Evolutionary conservation across 306 rosid species (phyloP).

Genomic region (Leucaena leucocephala): DNA sequence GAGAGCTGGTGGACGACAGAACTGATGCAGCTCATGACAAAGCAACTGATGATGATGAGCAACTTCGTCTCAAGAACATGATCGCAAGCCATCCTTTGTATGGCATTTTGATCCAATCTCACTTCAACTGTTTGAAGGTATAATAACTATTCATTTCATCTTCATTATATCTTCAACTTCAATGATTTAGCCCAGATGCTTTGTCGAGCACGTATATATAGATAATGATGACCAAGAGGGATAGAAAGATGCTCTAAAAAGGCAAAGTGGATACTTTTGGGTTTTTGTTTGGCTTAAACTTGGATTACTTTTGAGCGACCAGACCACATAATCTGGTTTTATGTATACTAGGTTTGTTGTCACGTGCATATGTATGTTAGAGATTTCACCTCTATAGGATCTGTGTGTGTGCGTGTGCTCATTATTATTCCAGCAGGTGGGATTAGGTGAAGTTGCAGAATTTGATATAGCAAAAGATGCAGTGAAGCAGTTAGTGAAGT

Average conservation of each 20-base stretch:
- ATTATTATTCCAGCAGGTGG: slow-evolving; percentile 33
- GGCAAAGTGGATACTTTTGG: neutral
- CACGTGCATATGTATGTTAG: neutral
- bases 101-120: slow-evolving; percentile 54
- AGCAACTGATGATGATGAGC: slow-evolving; percentile 31
- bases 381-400: neutral
- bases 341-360: neutral
- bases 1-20: slow-evolving; percentile 1
- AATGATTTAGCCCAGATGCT: too few relatives aligned
- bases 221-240: neutral
- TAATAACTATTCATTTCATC: slow-evolving; percentile 9
- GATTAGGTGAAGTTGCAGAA: slow-evolving; percentile 31
- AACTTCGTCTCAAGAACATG: slow-evolving; percentile 47
- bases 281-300: neutral
- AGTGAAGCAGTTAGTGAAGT: slow-evolving; percentile 37
- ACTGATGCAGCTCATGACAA: slow-evolving; percentile 16
- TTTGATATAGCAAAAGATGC: slow-evolving; percentile 33
- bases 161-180: too few relatives aligned
- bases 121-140: slow-evolving; percentile 61
- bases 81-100: slow-evolving; percentile 57
- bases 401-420: neutral
- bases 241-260: neutral
- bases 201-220: too few relatives aligned
- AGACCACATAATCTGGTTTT: neutral
- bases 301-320: neutral